phyloP scores from a whole-genome alignment of 2,329 filamentous ascomycete species.

The Alternaria arbusti region DNA sequence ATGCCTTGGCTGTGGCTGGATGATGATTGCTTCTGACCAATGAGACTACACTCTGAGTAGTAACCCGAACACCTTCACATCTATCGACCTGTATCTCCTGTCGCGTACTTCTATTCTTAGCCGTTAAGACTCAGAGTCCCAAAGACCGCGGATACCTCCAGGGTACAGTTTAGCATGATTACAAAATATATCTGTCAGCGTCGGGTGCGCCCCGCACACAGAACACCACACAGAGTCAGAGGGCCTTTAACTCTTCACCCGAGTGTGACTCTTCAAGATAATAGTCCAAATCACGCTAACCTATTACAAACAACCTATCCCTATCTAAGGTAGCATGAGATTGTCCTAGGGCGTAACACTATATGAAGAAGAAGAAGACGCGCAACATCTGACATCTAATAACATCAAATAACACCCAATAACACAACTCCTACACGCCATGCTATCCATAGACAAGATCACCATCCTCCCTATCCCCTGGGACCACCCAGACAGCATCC shows the following conservation, averaged over 20 bases:
- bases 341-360: neutral
- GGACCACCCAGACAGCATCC: neutral
- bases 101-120: too few relatives aligned
- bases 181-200: neutral
- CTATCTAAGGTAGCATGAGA: neutral
- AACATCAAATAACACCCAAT: neutral
- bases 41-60: neutral
- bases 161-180: neutral
- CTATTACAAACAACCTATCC: neutral
- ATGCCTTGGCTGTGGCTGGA: neutral
- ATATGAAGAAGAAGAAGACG: neutral
- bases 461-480: neutral
- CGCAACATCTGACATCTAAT: neutral
- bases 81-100: too few relatives aligned
- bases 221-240: neutral
- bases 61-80: neutral
- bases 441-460: neutral
- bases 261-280: neutral
- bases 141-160: neutral
- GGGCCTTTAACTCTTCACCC: neutral
- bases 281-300: neutral
- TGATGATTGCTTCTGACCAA: neutral
- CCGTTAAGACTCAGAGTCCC: too few relatives aligned
- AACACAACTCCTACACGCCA: neutral
- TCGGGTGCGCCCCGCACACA: neutral